Conservation (phyloP, 352 stramenopile species). For the Halophytophthora batemanensis region DNA sequence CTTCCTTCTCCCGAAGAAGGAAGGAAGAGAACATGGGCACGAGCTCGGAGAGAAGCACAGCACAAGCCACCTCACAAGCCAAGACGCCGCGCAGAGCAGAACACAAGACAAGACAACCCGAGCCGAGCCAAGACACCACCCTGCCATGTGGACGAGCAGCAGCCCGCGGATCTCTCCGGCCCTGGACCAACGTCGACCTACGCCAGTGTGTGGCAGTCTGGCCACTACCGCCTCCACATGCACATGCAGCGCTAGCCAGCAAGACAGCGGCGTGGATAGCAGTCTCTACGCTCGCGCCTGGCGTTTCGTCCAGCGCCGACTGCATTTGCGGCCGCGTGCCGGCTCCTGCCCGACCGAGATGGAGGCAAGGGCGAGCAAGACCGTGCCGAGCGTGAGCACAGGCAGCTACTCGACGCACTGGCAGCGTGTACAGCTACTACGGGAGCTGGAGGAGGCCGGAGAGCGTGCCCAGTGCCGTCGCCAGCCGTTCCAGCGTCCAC, state of each 20-base stretch:
- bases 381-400: not conserved
- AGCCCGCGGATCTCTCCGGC: conserved; percentile 13
- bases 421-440: conserved; percentile 38
- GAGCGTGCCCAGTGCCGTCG: conserved; percentile 16
- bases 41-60: too few relatives aligned
- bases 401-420: conserved; percentile 22
- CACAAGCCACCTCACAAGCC: conserved; percentile 1
- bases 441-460: conserved; percentile 34
- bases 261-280: conserved; percentile 4
- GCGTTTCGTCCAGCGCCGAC: conserved; percentile 33
- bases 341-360: conserved; percentile 26
- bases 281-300: conserved; percentile 36
- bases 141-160: conserved; percentile 4
- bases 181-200: not conserved
- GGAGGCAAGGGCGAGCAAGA: conserved; percentile 2
- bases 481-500: conserved; percentile 9
- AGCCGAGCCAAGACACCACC: not conserved
- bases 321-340: conserved; percentile 33
- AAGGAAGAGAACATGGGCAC: too few relatives aligned
- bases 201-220: conserved; percentile 1
- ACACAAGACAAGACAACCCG: not conserved
- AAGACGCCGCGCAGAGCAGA: conserved; percentile 3
- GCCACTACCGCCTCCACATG: conserved; percentile 7
- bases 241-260: conserved; percentile 3
- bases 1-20: too few relatives aligned